These are phyloP conservation scores for Spiromastix sp. DNA, from an alignment of 2,329 filamentous ascomycete species.

Conservation along the genomic window DNA sequence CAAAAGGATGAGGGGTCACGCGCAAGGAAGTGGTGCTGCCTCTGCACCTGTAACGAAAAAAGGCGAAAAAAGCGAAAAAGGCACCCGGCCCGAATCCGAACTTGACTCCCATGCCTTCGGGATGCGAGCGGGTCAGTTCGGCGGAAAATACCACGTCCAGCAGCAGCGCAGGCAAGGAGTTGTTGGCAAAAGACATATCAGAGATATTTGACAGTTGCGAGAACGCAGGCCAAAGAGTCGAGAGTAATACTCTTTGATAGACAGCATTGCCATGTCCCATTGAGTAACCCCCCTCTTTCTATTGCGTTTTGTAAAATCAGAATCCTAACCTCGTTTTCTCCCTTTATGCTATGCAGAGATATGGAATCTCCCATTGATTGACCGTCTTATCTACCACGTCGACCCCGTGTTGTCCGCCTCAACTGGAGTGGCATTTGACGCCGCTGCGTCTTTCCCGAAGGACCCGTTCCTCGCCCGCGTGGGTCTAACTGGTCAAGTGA, in stretches of 20 bases:
- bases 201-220: slow-evolving; percentile 6
- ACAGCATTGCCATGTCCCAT: no score
- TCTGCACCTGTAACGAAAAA: no score
- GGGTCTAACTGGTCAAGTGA: slow-evolving; percentile 17
- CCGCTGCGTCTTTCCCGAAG: slow-evolving; percentile 15
- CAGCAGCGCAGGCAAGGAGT: neutral
- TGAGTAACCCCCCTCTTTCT: no score
- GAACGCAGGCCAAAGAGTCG: slow-evolving; percentile 10
- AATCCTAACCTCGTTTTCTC: no score
- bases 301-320: no score
- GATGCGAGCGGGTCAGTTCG: neutral
- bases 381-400: slow-evolving; percentile 13
- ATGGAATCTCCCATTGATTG: slow-evolving; percentile 16
- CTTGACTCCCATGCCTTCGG: slow-evolving; percentile 1
- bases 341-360: slow-evolving; percentile 10
- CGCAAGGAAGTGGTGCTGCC: no score
- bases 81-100: neutral
- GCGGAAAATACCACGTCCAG: neutral
- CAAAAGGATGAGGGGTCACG: no score
- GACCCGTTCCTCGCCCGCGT: slow-evolving; percentile 21
- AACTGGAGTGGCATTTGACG: slow-evolving; percentile 11
- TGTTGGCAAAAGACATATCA: slow-evolving; percentile 11
- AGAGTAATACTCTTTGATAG: slow-evolving; percentile 12
- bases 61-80: neutral
- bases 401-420: slow-evolving; percentile 7